Evolutionary conservation across 768 basidiomycete species (phyloP).

Genomic region (Cystobasidium ongulense): DNA sequence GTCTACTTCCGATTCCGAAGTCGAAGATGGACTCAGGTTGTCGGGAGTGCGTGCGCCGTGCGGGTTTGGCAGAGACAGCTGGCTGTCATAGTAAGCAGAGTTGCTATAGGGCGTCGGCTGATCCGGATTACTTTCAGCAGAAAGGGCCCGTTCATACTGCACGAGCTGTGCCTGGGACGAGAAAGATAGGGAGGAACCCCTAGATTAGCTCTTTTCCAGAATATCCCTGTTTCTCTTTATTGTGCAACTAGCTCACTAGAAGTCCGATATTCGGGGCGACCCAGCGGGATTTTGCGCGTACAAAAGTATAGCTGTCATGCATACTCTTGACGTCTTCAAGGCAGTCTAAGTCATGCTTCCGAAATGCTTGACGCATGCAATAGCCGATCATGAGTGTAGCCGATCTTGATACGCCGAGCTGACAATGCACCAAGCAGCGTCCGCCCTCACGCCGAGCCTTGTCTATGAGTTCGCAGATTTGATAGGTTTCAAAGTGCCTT

Average conservation of each 20-base stretch:
- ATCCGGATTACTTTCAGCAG: conserved; percentile 25
- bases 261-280: conserved; percentile 92
- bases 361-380: conserved; percentile 84
- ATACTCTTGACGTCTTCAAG: conserved; percentile 50
- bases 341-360: conserved; percentile 43
- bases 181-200: background rate
- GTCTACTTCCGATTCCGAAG: conserved; percentile 14
- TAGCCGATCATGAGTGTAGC: conserved; percentile 83
- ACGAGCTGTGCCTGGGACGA: conserved; percentile 63
- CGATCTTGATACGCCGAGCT: conserved; percentile 85
- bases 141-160: conserved; percentile 67
- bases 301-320: conserved; percentile 81
- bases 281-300: conserved; percentile 78
- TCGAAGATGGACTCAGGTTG: conserved; percentile 20
- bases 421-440: conserved; percentile 52
- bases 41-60: conserved; percentile 3
- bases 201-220: conserved; percentile 32
- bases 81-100: conserved; percentile 28
- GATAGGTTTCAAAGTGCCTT: conserved; percentile 60
- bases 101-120: background rate
- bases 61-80: background rate
- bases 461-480: conserved; percentile 73
- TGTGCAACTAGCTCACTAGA: conserved; percentile 49
- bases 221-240: conserved; percentile 27
- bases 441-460: conserved; percentile 65